Base-by-base conservation (phyloP, 129 eudicot species). In the Oenanthe sinensis region DNA sequence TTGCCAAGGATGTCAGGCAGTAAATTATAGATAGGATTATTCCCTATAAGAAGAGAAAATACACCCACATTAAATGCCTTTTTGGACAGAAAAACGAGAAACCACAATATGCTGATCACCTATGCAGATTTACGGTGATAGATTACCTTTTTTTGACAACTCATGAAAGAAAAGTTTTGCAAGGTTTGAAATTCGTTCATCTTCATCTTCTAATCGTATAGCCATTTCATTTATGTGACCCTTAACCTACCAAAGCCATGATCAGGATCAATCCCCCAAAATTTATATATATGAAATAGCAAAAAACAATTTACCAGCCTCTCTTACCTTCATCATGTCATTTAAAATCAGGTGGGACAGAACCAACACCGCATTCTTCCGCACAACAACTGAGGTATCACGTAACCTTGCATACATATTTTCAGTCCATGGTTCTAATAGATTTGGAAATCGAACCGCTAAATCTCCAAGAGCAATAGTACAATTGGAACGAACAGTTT, bases 281-380 rank as follows among this genome's bases (percentile, higher is more conserved):
- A 19, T 15, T 46, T 55, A 71, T 33, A 43, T 69, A 46, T 22
- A 68, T 54, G 8, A 65, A 74, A 55, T 33, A 75, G 10, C n/a
- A 13, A 22, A 15, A 47, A 40, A 71, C 39, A 33, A 69, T 30
- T 44, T 79, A 68, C 36, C 39, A 80, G 89, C 62, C 74, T 83
- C 39, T 81, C 83, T 49, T 82, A 95, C 99, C 99, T 95, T 95
- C 99, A 95, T 95, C 99, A 95, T 95, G 80, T 95, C 99, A 87
- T 95, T 95, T 16, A 95, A 86, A 62, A 95, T 95, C 76, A 95
- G 97, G 81, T 95, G 99, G 80, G 97, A 95, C 83, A 95, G 97
- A 86, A 95, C 99, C 88, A 95, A 82, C 22, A 95, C 93, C 24
- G 99, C 99, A 87, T 92, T 95, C 83, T 90, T 95, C 84, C 99